Percentiles rank a stretch among this genome's conserved stretches.
phyloP scores from a whole-genome alignment of 495 filamentous ascomycete genomes.

The Penicillium pancosmium region DNA sequence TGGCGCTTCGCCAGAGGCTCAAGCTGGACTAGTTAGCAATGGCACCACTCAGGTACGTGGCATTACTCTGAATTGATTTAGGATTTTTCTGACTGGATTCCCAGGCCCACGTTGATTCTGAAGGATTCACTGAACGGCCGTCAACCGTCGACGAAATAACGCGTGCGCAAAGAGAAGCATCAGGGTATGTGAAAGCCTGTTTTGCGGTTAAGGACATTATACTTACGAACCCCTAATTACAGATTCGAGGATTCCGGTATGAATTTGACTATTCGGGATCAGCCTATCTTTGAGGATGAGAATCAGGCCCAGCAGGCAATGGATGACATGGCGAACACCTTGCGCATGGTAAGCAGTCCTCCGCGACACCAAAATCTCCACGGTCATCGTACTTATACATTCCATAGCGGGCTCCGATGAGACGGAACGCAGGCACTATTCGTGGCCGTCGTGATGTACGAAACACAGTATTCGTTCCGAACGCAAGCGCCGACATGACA shows the following conservation, averaged over 20 bases:
- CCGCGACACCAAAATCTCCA: not conserved
- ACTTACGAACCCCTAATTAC: constrained; percentile 12
- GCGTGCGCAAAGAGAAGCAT: constrained; percentile 77
- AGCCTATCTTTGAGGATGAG: constrained; percentile 92
- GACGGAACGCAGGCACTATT: constrained; percentile 73
- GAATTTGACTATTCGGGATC: constrained; percentile 89
- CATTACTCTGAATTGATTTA: not conserved
- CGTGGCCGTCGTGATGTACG: constrained; percentile 89
- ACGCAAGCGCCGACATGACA: constrained; percentile 29
- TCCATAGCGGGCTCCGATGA: constrained; percentile 55
- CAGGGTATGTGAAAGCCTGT: constrained; percentile 46
- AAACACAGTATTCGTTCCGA: constrained; percentile 80
- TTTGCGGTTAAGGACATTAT: not conserved
- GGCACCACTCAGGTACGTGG: constrained; percentile 30
- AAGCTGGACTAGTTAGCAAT: constrained; percentile 23
- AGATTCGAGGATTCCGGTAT: constrained; percentile 71
- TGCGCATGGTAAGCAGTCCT: constrained; percentile 60
- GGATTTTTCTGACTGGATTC: constrained; percentile 7
- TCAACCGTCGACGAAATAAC: constrained; percentile 77
- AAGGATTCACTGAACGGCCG: constrained; percentile 70
- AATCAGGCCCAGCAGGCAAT: constrained; percentile 84
- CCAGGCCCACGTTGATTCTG: constrained; percentile 55
- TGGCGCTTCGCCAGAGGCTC: constrained; percentile 28
- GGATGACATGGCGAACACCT: constrained; percentile 86
- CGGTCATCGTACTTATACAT: not conserved